Conservation (phyloP, 495 filamentous ascomycete species). For the Viridothelium virens region DNA sequence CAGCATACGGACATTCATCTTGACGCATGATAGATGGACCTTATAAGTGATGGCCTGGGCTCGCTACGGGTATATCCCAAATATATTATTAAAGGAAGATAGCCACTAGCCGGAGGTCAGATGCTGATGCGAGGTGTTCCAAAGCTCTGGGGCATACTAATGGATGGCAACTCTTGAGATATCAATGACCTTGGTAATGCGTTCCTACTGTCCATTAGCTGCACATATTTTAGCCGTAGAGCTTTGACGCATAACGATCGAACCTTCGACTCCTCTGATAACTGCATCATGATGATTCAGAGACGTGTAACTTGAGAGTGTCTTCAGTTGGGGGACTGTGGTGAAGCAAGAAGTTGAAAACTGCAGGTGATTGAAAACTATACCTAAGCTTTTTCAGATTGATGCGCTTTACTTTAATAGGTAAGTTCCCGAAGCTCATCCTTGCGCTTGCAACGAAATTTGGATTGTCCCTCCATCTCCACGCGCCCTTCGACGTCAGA, state of each 20-base stretch:
- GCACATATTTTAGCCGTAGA: background rate
- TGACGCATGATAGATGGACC: slow-evolving; percentile 43
- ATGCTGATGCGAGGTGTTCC: background rate
- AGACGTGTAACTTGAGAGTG: no score
- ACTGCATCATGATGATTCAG: slow-evolving; percentile 47
- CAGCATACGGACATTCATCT: background rate
- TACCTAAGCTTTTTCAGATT: no score
- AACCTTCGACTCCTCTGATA: slow-evolving; percentile 97
- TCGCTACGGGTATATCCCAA: slow-evolving; percentile 93
- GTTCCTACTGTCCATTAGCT: slow-evolving; percentile 55
- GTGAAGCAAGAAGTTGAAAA: background rate
- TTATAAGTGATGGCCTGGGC: slow-evolving; percentile 84
- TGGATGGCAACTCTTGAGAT: slow-evolving; percentile 91
- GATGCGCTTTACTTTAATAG: background rate
- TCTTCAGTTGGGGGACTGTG: no score
- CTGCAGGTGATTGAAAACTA: background rate
- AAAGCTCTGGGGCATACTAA: slow-evolving; percentile 55
- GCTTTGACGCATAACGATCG: slow-evolving; percentile 12
- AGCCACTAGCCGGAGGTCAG: slow-evolving; percentile 55
- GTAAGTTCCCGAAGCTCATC: background rate
- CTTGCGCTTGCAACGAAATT: background rate
- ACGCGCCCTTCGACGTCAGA: no score
- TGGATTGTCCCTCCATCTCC: no score
- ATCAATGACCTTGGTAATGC: slow-evolving; percentile 91
- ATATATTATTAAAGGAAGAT: slow-evolving; percentile 93